A percentile compares a stretch with the other conserved stretches of the same genome.
Conservation (phyloP, 1,139 yeast species). For the Insectozyma bohioensis region DNA sequence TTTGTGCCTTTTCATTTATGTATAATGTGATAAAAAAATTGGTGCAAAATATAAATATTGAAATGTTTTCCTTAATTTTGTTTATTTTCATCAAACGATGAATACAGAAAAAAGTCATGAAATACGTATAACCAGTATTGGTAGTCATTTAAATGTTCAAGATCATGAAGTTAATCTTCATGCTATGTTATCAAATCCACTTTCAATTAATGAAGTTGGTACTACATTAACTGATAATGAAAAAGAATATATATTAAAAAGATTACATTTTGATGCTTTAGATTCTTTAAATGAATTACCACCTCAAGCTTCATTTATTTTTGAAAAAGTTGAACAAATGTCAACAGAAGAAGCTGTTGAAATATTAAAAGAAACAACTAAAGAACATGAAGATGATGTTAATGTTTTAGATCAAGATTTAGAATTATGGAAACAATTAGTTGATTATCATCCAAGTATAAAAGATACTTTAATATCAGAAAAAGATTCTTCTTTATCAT, state of each 20-base stretch:
- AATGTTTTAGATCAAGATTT: conserved; percentile 14
- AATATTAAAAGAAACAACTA: conserved; percentile 26
- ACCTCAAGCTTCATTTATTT: conserved; percentile 24
- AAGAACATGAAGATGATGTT: conserved; percentile 19
- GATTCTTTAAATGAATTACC: conserved; percentile 26
- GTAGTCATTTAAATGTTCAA: conserved; percentile 6
- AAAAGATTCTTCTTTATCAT: conserved; percentile 10
- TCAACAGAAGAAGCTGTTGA: conserved; percentile 21
- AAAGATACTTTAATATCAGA: neutral
- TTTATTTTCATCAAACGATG: too few relatives aligned
- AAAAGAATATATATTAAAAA: conserved; percentile 25
- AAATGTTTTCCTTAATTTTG: too few relatives aligned
- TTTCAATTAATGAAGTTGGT: conserved; percentile 27
- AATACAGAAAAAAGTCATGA: conserved; percentile 4
- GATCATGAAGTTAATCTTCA: conserved; percentile 20
- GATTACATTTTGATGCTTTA: conserved; percentile 28
- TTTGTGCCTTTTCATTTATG: too few relatives aligned
- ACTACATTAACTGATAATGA: conserved; percentile 23
- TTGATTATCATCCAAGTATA: conserved; percentile 1
- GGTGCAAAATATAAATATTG: too few relatives aligned
- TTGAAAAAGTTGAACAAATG: conserved; percentile 27
- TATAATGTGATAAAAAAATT: too few relatives aligned
- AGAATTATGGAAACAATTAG: conserved; percentile 6
- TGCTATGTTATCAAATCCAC: conserved; percentile 17
- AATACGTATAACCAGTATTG: too few relatives aligned